Evolutionary conservation across 1,139 yeast genomes (phyloP), one percentile per base, ranked within the genome.

Genomic region (Scheffersomyces titani): DNA sequence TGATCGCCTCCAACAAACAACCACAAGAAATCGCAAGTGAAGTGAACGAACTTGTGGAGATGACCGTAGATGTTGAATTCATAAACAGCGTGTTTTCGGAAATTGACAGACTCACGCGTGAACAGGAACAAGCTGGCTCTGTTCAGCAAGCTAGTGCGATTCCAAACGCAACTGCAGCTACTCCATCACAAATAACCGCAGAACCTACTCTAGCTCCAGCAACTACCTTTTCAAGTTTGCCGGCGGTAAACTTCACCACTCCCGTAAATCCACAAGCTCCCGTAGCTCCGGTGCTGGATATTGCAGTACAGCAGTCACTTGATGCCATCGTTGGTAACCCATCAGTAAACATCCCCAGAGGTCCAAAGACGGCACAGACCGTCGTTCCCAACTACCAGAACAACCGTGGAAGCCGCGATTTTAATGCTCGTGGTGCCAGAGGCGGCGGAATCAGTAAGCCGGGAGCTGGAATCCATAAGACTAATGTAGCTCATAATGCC

Each of bases 1-100:
- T 91, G 75, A 86, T 91, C 57, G 86, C 89, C 30, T 90, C 90
- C 65, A 86, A 88, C 63, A 88, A 90, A 67, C 74, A 86, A 5
- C 82, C 87, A 11, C 80, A 77, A 9, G 91, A 89, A 60, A 88
- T 91, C 51, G 80, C 85, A 6, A 71, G 73, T 9, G 97, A 92
- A 68, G 81, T 92, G 49, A 75, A 83, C 47, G 85, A 86, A 50
- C 75, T 90, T 54, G 85, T 90, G 59, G 92, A 90, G 54, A 82
- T 87, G 49, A 83, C 84, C 9, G 83, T 90, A 49, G 83, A 86
- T 54, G 82, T 71, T 54, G 70, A 66, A 5, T 84, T 84, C 61
- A 73, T 84, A 36, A 73, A 77, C 44, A 69, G 84, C 57, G 84
- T 90, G 1, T 88, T 84, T 64, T 74, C 77, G 36, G 94, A 88